Conservation (phyloP, 2,329 filamentous ascomycete genomes). For the Rachicladosporium sp. region DNA sequence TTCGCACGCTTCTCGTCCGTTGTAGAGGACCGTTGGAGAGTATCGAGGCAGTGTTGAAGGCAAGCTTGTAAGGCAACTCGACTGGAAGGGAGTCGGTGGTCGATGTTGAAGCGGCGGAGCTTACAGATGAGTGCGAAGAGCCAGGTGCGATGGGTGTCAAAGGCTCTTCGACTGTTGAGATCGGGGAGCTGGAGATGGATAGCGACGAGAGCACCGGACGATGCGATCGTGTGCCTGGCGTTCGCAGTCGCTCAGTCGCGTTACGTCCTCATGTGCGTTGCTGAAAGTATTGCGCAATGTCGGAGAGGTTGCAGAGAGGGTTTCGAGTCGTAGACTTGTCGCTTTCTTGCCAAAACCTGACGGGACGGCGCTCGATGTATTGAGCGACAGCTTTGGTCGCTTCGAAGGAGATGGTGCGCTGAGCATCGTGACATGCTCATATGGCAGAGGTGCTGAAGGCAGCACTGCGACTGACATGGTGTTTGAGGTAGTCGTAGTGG, state of each 20-base stretch:
- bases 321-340: constrained; percentile 42
- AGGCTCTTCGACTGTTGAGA: constrained; percentile 2
- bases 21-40: constrained; percentile 33
- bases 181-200: constrained; percentile 13
- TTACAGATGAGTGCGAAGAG: constrained; percentile 24
- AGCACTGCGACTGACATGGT: constrained; percentile 34
- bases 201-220: constrained; percentile 26
- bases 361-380: constrained; percentile 37
- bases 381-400: constrained; percentile 48
- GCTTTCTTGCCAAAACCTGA: constrained; percentile 41
- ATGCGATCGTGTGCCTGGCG: constrained; percentile 3
- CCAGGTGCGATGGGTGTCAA: constrained; percentile 6
- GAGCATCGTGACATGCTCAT: constrained; percentile 10
- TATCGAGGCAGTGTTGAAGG: constrained; percentile 34
- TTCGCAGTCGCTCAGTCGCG: constrained; percentile 11
- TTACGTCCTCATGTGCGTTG: constrained; percentile 43
- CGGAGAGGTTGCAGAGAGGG: constrained; percentile 44
- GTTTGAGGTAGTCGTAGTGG: constrained; percentile 28
- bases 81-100: constrained; percentile 23
- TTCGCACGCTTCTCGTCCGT: constrained; percentile 12
- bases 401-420: constrained; percentile 18
- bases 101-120: constrained; percentile 19
- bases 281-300: constrained; percentile 50
- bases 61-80: constrained; percentile 33
- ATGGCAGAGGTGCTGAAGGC: constrained; percentile 19